Conservation (phyloP, 495 filamentous ascomycete genomes). For the Oidiodendron maius region DNA sequence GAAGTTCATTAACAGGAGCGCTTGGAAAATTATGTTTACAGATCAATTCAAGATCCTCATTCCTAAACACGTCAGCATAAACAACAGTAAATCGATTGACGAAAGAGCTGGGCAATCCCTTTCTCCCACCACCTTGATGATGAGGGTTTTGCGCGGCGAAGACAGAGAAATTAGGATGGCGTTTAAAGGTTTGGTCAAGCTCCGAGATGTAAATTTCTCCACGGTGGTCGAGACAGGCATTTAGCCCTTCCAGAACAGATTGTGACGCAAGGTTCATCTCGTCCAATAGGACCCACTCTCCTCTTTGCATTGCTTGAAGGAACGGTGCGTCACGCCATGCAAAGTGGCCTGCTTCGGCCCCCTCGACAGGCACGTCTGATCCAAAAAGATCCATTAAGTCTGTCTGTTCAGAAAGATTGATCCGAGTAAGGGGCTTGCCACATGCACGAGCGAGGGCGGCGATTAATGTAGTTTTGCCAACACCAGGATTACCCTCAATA, state of each 20-base stretch:
- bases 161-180: conserved; percentile 81
- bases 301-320: conserved; percentile 89
- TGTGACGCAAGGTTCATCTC: conserved; percentile 99
- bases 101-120: conserved; percentile 91
- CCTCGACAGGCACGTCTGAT: conserved; percentile 92
- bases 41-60: conserved; percentile 76
- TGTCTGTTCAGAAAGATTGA: conserved; percentile 97
- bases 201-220: conserved; percentile 95
- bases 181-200: conserved; percentile 84
- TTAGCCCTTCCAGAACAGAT: conserved; percentile 92
- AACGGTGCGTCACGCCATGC: conserved; percentile 95
- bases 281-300: conserved; percentile 93
- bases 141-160: conserved; percentile 98
- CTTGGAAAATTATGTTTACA: conserved; percentile 68
- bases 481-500: conserved; percentile 91
- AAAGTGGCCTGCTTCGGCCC: conserved; percentile 79
- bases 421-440: conserved; percentile 76
- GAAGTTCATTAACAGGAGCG: conserved; percentile 47
- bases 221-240: conserved; percentile 95
- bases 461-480: conserved; percentile 93
- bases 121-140: conserved; percentile 91
- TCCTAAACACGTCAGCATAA: conserved; percentile 81
- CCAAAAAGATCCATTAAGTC: conserved; percentile 97
- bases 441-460: conserved; percentile 73
- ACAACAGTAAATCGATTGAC: conserved; percentile 98